Percentiles rank a stretch among this genome's conserved stretches.
phyloP scores from a whole-genome alignment of 192 early-diverging fungal species.

The Backusella sp. region DNA sequence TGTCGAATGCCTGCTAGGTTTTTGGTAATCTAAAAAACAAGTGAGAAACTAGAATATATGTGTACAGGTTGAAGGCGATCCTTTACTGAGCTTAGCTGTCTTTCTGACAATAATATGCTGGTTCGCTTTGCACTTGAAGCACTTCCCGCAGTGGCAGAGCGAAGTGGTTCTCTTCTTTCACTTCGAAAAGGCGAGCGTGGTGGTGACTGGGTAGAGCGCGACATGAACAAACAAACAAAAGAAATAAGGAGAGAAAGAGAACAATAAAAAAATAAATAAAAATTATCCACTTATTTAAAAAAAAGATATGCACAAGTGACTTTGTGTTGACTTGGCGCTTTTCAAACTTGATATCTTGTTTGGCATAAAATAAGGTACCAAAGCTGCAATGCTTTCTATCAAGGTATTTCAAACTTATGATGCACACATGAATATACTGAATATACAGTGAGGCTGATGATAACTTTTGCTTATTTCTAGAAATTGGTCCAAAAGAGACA shows the following conservation, averaged over 20 bases:
- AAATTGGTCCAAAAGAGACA: too few species aligned
- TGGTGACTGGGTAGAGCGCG: slow-evolving; percentile 1
- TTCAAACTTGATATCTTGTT: background rate
- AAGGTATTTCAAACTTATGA: background rate
- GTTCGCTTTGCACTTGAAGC: background rate
- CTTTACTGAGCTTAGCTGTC: slow-evolving; percentile 26
- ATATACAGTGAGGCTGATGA: too few species aligned
- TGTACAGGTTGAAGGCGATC: too few species aligned
- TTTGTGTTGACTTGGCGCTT: background rate
- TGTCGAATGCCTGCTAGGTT: slow-evolving; percentile 20
- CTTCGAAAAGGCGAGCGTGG: background rate
- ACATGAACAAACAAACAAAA: background rate
- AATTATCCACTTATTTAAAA: background rate
- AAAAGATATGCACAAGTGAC: background rate
- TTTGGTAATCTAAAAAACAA: slow-evolving; percentile 21
- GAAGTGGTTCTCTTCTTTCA: slow-evolving; percentile 3
- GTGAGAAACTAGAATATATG: background rate
- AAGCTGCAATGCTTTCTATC: too few species aligned
- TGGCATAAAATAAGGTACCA: background rate
- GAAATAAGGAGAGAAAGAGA: background rate
- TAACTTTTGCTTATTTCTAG: too few species aligned
- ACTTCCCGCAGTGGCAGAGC: background rate
- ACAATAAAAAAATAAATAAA: background rate
- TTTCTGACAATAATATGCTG: slow-evolving; percentile 20
- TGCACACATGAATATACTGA: too few species aligned